phyloP scores from a whole-genome alignment of 2,329 filamentous ascomycete genomes.

The Penicillium sp. region DNA sequence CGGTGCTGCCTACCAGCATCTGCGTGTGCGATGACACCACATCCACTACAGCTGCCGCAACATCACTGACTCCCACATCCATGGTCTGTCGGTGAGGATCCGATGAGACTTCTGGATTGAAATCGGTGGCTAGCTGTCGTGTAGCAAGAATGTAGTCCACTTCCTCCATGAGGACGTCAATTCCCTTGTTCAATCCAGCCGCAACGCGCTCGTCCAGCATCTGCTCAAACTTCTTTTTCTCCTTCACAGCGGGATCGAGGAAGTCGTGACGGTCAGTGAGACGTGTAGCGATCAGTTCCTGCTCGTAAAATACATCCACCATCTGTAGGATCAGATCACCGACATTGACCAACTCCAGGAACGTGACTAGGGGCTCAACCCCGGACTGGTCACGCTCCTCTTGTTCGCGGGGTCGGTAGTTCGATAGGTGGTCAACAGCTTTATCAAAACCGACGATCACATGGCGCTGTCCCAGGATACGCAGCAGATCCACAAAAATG shows the following conservation, averaged over 20 bases:
- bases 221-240: conserved; percentile 98
- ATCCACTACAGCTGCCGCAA: conserved; percentile 77
- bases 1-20: conserved; percentile 92
- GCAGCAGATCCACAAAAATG: conserved; percentile 83
- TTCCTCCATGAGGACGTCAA: conserved; percentile 97
- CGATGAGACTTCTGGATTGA: conserved; percentile 66
- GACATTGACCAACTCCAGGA: conserved; percentile 96
- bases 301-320: conserved; percentile 98
- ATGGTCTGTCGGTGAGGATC: conserved; percentile 35
- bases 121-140: conserved; percentile 82
- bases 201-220: conserved; percentile 97
- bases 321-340: conserved; percentile 98
- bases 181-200: conserved; percentile 93
- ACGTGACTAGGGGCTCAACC: conserved; percentile 89
- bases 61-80: conserved; percentile 68
- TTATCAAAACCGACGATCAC: conserved; percentile 92
- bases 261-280: conserved; percentile 94
- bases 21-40: conserved; percentile 85
- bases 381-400: conserved; percentile 66
- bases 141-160: conserved; percentile 94
- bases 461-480: conserved; percentile 81
- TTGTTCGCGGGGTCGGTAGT: conserved; percentile 81
- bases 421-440: conserved; percentile 84
- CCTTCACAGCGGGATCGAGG: conserved; percentile 83
- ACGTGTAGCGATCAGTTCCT: conserved; percentile 80